These are phyloP conservation scores for Leccinum barrowsii DNA, from an alignment of 768 basidiomycete genomes.

Conservation along the genomic window DNA sequence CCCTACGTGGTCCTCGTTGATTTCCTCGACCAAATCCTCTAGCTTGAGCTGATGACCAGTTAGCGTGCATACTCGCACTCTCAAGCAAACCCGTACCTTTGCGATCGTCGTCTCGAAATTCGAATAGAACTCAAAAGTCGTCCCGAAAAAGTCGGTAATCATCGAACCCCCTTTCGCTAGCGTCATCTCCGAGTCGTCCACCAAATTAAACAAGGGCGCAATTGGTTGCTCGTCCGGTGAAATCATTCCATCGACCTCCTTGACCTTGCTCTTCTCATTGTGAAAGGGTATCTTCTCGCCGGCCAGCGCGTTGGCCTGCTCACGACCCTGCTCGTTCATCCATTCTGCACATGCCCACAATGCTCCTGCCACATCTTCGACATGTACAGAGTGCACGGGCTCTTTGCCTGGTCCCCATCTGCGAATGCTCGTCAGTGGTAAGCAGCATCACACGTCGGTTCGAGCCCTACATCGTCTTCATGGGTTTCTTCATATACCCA, in stretches of 20 bases:
- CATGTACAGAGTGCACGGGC: slow-evolving; percentile 70
- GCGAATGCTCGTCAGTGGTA: slow-evolving; percentile 9
- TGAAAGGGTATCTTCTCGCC: slow-evolving; percentile 32
- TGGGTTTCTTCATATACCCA: slow-evolving; percentile 76
- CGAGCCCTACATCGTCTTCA: slow-evolving; percentile 71
- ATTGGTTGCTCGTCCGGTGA: slow-evolving; percentile 53
- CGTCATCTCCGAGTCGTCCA: slow-evolving; percentile 74
- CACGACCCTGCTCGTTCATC: slow-evolving; percentile 63
- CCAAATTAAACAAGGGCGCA: slow-evolving; percentile 83
- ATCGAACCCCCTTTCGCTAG: slow-evolving; percentile 61
- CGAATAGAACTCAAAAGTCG: slow-evolving; percentile 78
- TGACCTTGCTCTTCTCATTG: slow-evolving; percentile 67
- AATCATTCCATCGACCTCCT: slow-evolving; percentile 60
- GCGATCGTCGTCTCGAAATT: slow-evolving; percentile 62
- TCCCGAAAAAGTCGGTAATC: slow-evolving; percentile 70
- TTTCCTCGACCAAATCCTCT: slow-evolving; percentile 74
- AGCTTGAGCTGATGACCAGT: slow-evolving; percentile 46
- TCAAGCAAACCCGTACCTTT: slow-evolving; percentile 43
- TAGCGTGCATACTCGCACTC: neutral
- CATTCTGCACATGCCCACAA: slow-evolving; percentile 75
- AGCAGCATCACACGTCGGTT: neutral
- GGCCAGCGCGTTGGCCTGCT: slow-evolving; percentile 59
- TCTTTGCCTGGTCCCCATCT: slow-evolving; percentile 83
- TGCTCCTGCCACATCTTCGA: slow-evolving; percentile 75
- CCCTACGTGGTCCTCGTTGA: slow-evolving; percentile 79